These are phyloP conservation scores for Orbilia ellipsospora DNA, from an alignment of 2,329 filamentous ascomycete species.

Conservation along the genomic window DNA sequence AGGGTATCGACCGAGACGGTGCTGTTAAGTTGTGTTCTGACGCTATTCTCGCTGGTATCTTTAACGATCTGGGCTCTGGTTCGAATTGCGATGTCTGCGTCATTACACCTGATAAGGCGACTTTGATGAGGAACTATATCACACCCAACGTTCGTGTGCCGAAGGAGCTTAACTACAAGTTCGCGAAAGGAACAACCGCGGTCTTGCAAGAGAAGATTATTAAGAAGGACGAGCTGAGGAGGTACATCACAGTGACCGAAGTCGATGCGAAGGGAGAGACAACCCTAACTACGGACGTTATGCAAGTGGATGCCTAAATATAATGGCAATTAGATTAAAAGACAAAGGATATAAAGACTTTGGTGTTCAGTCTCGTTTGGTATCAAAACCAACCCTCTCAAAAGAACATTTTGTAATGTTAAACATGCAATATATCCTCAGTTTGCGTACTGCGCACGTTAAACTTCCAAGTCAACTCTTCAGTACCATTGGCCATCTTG, in stretches of 20 bases:
- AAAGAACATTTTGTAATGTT: background rate
- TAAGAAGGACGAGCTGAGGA: conserved; percentile 89
- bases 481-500: conserved; percentile 1
- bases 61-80: conserved; percentile 96
- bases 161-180: conserved; percentile 94
- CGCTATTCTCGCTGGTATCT: conserved; percentile 95
- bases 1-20: conserved; percentile 77
- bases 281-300: conserved; percentile 61
- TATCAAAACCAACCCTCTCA: too few relatives aligned
- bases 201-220: conserved; percentile 97
- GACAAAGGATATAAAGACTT: conserved; percentile 4
- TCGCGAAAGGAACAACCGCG: conserved; percentile 90
- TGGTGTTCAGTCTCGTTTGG: too few relatives aligned
- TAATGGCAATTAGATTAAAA: background rate
- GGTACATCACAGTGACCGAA: conserved; percentile 92
- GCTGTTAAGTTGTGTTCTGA: conserved; percentile 85
- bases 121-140: conserved; percentile 89
- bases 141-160: conserved; percentile 89
- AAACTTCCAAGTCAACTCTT: background rate
- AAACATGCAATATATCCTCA: conserved; percentile 2
- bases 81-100: conserved; percentile 97
- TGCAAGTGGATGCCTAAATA: conserved; percentile 73
- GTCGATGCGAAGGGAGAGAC: conserved; percentile 75
- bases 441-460: background rate
- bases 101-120: conserved; percentile 92